Base-by-base conservation (phyloP, 768 basidiomycete species). In the Tremella yokohamensis region DNA sequence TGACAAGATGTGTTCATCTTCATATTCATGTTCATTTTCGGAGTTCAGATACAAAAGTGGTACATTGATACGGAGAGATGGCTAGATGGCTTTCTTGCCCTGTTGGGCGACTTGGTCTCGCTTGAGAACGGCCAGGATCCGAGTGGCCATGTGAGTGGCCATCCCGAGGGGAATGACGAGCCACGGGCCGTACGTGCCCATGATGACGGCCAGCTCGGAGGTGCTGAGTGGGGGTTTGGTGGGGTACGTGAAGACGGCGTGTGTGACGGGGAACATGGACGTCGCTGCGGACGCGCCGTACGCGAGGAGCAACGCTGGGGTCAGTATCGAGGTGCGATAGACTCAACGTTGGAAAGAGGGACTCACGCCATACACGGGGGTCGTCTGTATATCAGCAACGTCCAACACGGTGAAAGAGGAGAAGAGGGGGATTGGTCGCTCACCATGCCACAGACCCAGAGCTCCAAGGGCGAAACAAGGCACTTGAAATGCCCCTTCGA, bases 241-340 rank as follows among this genome's bases (percentile, higher is more conserved):
- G 0, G 84, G 84, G 1, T 82, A 81, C 18, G 80, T 75, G n/a
- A 89, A 72, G 34, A 90, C 72, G 26, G 82, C 79, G 12, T 80
- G 75, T 49, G 92, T 72, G 68, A 87, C 89, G 0, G 90, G 84
- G 34, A 89, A 75, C 13, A 86, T 85, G 0, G 89, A 90, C 0
- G 88, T 91, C 0, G 83, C 80, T 2, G 88, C 86, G 0, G 87
- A 88, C 0, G 88, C 86, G 25, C 81, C 88, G 75, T 91, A 92
- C 25, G 85, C 73, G 8, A 87, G 78, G 13, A 92, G 77, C 29
- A 89, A 79, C 24, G 75, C 73, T 75, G 56, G 11, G 8, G 19
- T 19, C 25, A 45, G 54, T 20, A 8, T 26, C 37, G n/a, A n/a
- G 26, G 49, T 40, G 71, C 71, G 72, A 54, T 76, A 74, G 9